A percentile compares a stretch with the other conserved stretches of the same genome.
phyloP scores from a whole-genome alignment of 768 basidiomycete species.

The Termitomyces sp. region DNA sequence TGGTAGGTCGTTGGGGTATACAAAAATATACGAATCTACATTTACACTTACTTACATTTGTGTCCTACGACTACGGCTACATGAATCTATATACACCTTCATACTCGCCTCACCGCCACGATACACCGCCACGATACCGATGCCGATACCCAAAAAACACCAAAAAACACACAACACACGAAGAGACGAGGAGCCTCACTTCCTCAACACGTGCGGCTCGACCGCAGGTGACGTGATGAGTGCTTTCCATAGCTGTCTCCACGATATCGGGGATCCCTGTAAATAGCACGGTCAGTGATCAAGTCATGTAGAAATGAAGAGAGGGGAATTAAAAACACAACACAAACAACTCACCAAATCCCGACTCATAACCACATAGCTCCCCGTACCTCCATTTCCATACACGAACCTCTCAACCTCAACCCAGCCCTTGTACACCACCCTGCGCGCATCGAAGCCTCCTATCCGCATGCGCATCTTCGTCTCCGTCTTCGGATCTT shows the following conservation, averaged over 20 bases:
- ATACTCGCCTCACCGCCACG: too few relatives aligned
- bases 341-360: background rate
- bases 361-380: background rate
- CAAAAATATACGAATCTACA: too few relatives aligned
- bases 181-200: background rate
- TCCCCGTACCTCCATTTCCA: background rate
- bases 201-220: conserved; percentile 51
- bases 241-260: conserved; percentile 73
- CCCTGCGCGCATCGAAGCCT: background rate
- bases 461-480: background rate
- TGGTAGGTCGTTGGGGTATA: too few relatives aligned
- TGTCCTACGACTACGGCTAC: too few relatives aligned
- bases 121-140: too few relatives aligned
- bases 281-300: too few relatives aligned
- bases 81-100: too few relatives aligned
- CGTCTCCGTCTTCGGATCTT: background rate
- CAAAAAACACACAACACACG: too few relatives aligned
- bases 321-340: too few relatives aligned
- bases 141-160: too few relatives aligned
- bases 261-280: conserved; percentile 68
- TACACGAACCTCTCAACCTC: background rate
- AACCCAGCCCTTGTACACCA: background rate
- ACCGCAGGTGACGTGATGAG: conserved; percentile 50
- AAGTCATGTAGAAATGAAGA: too few relatives aligned
- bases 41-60: too few relatives aligned